Base-by-base conservation (phyloP, 2,329 filamentous ascomycete species). In the Colletotrichum lini region DNA sequence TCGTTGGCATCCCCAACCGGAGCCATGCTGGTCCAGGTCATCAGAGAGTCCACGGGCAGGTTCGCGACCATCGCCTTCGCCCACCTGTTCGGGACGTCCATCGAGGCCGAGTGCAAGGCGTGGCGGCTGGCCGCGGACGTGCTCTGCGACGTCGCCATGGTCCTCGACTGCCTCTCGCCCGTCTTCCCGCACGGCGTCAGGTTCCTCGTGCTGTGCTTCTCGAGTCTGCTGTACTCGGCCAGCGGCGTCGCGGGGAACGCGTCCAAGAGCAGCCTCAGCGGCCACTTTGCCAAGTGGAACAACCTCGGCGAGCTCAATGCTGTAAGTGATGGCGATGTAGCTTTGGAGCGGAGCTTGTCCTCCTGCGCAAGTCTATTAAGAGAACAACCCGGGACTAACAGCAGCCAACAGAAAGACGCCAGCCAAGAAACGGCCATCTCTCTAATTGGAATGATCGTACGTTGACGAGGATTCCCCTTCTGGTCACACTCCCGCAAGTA, bases 391-490 rank as follows among this genome's bases (percentile, higher is more conserved):
- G 30, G 30, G 30, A 30, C 30, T 16, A 7, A 52, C 68, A 12
- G 68, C 4, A 38, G 4, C 2, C 3, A 16, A 8, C 15, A 72
- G 69, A 72, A 72, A 59, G 69, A 72, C 18, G 53, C 58, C 9
- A 72, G 69, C 30, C 69, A 72, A 59, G 69, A 72, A 42, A 72
- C 69, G 2, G 69, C 69, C 13, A 72, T 72, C 4, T 72, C 69
- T 21, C 6, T 72, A 0, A 69, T 72, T 53, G 69, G 69, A 40
- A 72, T 72, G 69, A 50, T 72, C n/a, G 69, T 72, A 35, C 40
- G 65, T 62, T 13, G 21, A 26, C 10, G 4, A 4, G 4, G 0
- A 23, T 35, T 21, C 4, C 8, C 8, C 16, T 21, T 10, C 7
- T 4, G 21, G 3, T 4, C 1, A 12, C 2, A 2, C 6, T 4